phyloP scores from a whole-genome alignment of 2,329 filamentous ascomycete genomes.

The Bipolaris victoriae region DNA sequence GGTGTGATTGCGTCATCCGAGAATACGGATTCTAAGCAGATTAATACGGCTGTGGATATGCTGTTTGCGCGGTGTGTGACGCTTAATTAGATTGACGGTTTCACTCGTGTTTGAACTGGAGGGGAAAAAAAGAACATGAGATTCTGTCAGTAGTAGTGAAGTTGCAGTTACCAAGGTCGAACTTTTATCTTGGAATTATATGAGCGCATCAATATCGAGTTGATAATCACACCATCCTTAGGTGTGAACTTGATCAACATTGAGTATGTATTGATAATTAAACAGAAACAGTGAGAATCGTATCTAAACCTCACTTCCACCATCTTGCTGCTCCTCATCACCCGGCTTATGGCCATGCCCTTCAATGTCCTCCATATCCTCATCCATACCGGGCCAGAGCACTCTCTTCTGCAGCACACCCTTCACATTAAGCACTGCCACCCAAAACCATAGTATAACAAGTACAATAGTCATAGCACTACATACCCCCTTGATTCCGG shows the following conservation, averaged over 20 bases:
- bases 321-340: slow-evolving; percentile 12
- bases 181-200: too few species aligned
- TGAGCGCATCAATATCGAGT: too few species aligned
- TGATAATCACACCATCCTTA: too few species aligned
- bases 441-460: slow-evolving; percentile 61
- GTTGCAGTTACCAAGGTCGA: too few species aligned
- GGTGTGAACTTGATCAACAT: too few species aligned
- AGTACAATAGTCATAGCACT: slow-evolving; percentile 62
- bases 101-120: neutral
- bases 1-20: neutral
- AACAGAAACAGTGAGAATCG: neutral
- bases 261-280: neutral
- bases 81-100: neutral
- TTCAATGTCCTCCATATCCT: slow-evolving; percentile 56
- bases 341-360: slow-evolving; percentile 18
- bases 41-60: neutral
- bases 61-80: slow-evolving; percentile 1
- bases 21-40: neutral
- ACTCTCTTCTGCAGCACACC: slow-evolving; percentile 57
- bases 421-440: slow-evolving; percentile 56
- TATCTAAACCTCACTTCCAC: neutral
- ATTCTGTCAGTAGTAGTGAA: too few species aligned
- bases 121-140: too few species aligned
- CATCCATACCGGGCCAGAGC: slow-evolving; percentile 65
- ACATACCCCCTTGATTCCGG: slow-evolving; percentile 59